These are phyloP conservation scores for Sugiyamaella lignohabitans DNA, from an alignment of 805 yeast genomes.

Conservation along the genomic window DNA sequence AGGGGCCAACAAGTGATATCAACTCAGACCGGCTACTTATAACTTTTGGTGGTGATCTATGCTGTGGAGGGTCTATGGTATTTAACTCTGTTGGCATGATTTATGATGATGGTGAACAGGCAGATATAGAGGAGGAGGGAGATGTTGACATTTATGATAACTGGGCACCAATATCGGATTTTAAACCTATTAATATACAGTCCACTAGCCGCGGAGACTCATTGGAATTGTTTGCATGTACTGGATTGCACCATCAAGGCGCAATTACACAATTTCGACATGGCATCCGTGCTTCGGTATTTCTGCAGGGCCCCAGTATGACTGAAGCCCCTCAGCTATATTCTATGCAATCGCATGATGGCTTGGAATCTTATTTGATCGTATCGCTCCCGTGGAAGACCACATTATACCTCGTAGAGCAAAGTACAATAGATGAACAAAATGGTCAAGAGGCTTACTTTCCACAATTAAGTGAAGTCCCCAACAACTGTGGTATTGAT, in stretches of 20 bases:
- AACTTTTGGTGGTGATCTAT: conserved; percentile 38
- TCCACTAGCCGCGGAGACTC: background rate
- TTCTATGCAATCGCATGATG: conserved; percentile 3
- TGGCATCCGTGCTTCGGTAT: conserved; percentile 13
- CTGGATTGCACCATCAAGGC: conserved; percentile 13
- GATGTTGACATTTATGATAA: conserved; percentile 30
- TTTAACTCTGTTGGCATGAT: conserved; percentile 25
- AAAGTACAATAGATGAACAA: background rate
- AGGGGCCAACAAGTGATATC: conserved; percentile 11
- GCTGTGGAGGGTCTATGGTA: conserved; percentile 35
- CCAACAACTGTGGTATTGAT: conserved; percentile 11
- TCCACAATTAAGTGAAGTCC: conserved; percentile 9
- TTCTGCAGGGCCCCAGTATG: conserved; percentile 13
- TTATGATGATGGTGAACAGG: conserved; percentile 18
- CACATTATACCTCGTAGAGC: conserved; percentile 5
- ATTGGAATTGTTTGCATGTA: conserved; percentile 13
- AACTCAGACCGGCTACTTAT: conserved; percentile 16
- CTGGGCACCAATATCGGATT: conserved; percentile 46
- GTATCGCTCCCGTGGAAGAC: conserved; percentile 11
- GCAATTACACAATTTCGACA: conserved; percentile 12
- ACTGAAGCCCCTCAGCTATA: conserved; percentile 9
- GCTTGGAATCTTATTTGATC: conserved; percentile 1
- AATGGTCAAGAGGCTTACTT: conserved; percentile 4
- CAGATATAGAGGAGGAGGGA: conserved; percentile 1
- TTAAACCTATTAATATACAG: conserved; percentile 13